Percentiles rank a stretch among this genome's conserved stretches.
Evolutionary conservation across 2,329 filamentous ascomycete genomes (phyloP).

Genomic region (Fusarium heterosporum): DNA sequence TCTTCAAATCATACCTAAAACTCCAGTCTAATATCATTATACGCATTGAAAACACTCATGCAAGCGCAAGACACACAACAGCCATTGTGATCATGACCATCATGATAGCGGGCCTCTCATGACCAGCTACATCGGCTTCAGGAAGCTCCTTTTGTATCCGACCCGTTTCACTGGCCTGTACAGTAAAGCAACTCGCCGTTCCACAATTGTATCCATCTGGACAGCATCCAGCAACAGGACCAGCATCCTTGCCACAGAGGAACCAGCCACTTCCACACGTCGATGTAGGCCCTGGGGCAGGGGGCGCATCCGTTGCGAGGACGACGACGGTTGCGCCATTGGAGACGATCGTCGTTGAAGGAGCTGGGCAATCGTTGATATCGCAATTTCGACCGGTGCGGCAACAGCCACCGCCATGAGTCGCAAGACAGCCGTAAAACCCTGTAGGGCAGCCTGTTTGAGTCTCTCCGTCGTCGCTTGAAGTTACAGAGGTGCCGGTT

Average conservation of each 20-base stretch:
- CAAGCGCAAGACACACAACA: constrained; percentile 15
- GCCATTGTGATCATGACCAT: constrained; percentile 16
- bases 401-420: constrained; percentile 87
- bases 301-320: constrained; percentile 63
- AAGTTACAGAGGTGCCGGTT: constrained; percentile 52
- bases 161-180: constrained; percentile 63
- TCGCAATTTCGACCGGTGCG: constrained; percentile 87
- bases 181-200: constrained; percentile 74
- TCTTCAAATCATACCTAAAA: not conserved
- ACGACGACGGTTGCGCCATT: constrained; percentile 79
- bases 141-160: constrained; percentile 68
- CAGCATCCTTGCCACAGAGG: constrained; percentile 68
- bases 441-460: constrained; percentile 79
- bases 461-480: constrained; percentile 50
- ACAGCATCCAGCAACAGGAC: constrained; percentile 84
- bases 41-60: constrained; percentile 8
- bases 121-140: constrained; percentile 21
- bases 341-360: constrained; percentile 72
- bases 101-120: constrained; percentile 19
- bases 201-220: constrained; percentile 82
- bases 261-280: constrained; percentile 86
- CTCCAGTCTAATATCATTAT: constrained; percentile 16
- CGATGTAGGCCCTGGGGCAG: constrained; percentile 53
- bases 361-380: constrained; percentile 79
- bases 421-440: constrained; percentile 90